Base-by-base conservation (phyloP, 1,284 basidiomycete species). In the Malassezia restricta region DNA sequence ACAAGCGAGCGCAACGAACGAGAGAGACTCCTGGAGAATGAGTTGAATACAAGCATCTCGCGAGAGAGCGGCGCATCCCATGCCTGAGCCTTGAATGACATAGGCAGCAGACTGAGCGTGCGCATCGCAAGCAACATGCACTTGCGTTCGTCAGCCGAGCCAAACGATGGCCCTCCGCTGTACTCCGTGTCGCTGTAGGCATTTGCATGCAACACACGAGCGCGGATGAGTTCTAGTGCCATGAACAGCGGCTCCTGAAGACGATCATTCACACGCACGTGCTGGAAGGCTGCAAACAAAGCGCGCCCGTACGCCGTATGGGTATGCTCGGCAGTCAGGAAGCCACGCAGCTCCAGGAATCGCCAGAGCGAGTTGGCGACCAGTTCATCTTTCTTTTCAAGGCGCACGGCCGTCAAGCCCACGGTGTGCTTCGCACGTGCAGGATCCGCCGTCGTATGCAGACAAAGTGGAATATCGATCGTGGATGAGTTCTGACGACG, bases 311-410 rank as follows among this genome's bases (percentile, higher is more conserved):
- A 66, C 29, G 85, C 79, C 1, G 88, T 87, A 70, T 95, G 92
- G 38, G 81, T 83, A 75, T 98, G 92, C 12, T 84, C 75, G 11
- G 76, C 81, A 72, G 85, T 87, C 66, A 96, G 79, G 78, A 95
- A 94, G 85, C 89, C 89, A 75, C 92, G 79, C 50, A 98, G 77
- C 74, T 96, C 92, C 52, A 99, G 80, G 80, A 98, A 94, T 42
- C 92, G 82, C 91, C 91, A 96, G 58, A 98, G 86, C 30, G 91
- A 87, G 73, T 99, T 99, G 7, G 91, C 92, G 1, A 99, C 92
- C 0, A 94, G 80, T 74, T 99, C 94, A 69, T 99, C 92, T 76
- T 98, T 98, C 77, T 94, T 95, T 59, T 96, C 92, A 32, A 99
- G 78, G 17, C 45, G 40, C 20, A 56, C 60, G 29, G 54, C 43